phyloP scores from a whole-genome alignment of 2,329 filamentous ascomycete genomes.

The Colletotrichum neosansevieriae region DNA sequence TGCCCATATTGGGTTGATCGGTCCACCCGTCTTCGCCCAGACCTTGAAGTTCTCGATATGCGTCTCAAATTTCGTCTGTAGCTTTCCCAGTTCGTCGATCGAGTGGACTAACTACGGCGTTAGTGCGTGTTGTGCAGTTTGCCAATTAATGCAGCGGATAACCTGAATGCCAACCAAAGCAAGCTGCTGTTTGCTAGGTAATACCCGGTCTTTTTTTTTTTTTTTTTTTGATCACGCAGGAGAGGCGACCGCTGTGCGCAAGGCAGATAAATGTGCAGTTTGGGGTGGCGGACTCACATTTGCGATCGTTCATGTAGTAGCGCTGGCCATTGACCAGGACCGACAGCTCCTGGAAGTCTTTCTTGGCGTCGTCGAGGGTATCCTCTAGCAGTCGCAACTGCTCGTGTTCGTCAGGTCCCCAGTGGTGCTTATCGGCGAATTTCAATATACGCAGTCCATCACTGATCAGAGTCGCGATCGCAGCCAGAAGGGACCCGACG shows the following conservation, averaged over 20 bases:
- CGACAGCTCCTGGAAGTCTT: conserved; percentile 70
- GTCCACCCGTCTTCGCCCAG: conserved; percentile 66
- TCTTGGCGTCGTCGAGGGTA: conserved; percentile 69
- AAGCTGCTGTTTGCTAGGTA: conserved; percentile 14
- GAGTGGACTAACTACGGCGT: conserved; percentile 58
- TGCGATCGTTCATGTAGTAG: conserved; percentile 70
- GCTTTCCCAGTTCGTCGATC: conserved; percentile 60
- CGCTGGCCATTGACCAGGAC: conserved; percentile 66
- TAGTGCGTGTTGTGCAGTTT: conserved; percentile 26
- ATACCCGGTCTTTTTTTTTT: conserved; percentile 9
- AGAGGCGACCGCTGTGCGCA: conserved; percentile 10
- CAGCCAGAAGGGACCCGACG: conserved; percentile 69
- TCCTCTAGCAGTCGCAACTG: conserved; percentile 67
- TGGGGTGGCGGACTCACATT: conserved; percentile 54
- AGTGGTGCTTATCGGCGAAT: conserved; percentile 69
- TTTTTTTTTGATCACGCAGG: conserved; percentile 20
- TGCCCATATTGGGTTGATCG: conserved; percentile 68
- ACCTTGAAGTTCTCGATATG: conserved; percentile 65
- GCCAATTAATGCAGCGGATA: neutral
- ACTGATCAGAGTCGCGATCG: conserved; percentile 66
- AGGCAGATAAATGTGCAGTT: conserved; percentile 7
- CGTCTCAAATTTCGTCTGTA: conserved; percentile 59
- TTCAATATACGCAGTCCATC: conserved; percentile 66
- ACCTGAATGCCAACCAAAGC: neutral
- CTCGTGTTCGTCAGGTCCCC: conserved; percentile 70